Evolutionary conservation across 2,329 filamentous ascomycete genomes (phyloP).

Genomic region (Diaporthe sp.): DNA sequence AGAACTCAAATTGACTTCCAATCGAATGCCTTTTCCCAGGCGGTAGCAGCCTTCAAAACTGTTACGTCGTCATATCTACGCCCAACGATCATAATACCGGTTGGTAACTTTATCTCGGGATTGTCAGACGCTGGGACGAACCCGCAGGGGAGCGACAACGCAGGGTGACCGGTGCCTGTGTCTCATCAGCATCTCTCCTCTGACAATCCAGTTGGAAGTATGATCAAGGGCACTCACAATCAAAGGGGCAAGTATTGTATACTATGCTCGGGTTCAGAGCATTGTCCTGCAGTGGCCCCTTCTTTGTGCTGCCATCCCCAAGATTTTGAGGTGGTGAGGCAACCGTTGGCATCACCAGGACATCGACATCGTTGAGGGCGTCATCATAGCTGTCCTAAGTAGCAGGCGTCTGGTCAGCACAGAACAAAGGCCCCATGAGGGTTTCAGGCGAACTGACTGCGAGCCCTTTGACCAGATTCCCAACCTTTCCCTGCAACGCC

Average conservation of each 20-base stretch:
- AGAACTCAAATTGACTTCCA: conserved; percentile 38
- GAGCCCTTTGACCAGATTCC: conserved; percentile 28
- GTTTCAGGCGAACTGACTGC: conserved; percentile 3
- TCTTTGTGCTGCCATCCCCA: conserved; percentile 10
- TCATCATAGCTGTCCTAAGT: conserved; percentile 55
- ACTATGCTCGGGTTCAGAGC: neutral
- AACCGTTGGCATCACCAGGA: conserved; percentile 59
- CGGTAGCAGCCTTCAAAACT: conserved; percentile 32
- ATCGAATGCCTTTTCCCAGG: conserved; percentile 31
- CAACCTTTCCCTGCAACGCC: conserved; percentile 25
- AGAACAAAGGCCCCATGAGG: too few relatives aligned
- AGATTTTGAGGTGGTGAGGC: conserved; percentile 46
- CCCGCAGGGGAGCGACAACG: conserved; percentile 28
- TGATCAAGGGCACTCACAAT: conserved; percentile 7
- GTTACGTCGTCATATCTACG: conserved; percentile 27
- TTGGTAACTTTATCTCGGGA: conserved; percentile 22
- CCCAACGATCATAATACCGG: conserved; percentile 27
- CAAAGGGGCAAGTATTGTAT: conserved; percentile 32
- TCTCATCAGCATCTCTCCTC: neutral
- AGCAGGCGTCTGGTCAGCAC: neutral
- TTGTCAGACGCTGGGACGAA: conserved; percentile 27
- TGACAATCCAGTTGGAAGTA: neutral
- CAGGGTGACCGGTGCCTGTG: conserved; percentile 30
- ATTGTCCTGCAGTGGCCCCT: neutral
- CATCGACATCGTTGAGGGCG: conserved; percentile 55